phyloP scores from a whole-genome alignment of 208 protist species.

The Trypanosoma boissoni region DNA sequence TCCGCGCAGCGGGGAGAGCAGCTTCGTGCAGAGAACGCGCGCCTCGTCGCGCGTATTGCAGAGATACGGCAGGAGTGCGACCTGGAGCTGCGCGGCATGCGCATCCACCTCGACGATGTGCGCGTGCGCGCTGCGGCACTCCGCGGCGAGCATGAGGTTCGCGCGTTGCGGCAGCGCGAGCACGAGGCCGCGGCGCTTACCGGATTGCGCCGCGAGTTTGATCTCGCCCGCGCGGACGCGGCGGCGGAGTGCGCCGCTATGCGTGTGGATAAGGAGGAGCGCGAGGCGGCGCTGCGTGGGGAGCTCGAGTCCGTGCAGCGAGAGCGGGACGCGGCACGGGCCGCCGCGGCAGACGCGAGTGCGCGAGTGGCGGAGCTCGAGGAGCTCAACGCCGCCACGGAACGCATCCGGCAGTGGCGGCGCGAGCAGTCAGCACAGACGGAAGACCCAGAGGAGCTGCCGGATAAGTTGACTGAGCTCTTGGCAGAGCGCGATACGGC shows the following conservation, averaged over 20 bases:
- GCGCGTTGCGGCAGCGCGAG: conserved; percentile 7
- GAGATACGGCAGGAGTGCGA: conserved; percentile 24
- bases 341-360: not conserved
- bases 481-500: too few relatives aligned
- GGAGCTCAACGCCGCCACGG: not conserved
- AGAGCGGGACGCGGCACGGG: conserved; percentile 6
- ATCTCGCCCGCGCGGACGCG: not conserved
- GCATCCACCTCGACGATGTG: conserved; percentile 23
- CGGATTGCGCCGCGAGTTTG: too few relatives aligned
- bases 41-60: conserved; percentile 2
- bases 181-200: too few relatives aligned
- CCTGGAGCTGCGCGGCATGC: conserved; percentile 22
- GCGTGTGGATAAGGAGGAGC: not conserved
- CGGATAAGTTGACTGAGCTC: too few relatives aligned
- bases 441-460: conserved; percentile 2
- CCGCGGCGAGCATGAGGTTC: conserved; percentile 16
- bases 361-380: conserved; percentile 15
- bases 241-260: not conserved
- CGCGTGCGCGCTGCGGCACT: conserved; percentile 5
- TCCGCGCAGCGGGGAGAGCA: conserved; percentile 13
- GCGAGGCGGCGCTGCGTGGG: not conserved
- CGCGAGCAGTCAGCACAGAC: conserved; percentile 1
- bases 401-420: not conserved
- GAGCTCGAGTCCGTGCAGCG: not conserved
- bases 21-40: conserved; percentile 14